Base-by-base conservation (phyloP, 108 stramenopile genomes). In the Stephanodiscus minutulus region DNA sequence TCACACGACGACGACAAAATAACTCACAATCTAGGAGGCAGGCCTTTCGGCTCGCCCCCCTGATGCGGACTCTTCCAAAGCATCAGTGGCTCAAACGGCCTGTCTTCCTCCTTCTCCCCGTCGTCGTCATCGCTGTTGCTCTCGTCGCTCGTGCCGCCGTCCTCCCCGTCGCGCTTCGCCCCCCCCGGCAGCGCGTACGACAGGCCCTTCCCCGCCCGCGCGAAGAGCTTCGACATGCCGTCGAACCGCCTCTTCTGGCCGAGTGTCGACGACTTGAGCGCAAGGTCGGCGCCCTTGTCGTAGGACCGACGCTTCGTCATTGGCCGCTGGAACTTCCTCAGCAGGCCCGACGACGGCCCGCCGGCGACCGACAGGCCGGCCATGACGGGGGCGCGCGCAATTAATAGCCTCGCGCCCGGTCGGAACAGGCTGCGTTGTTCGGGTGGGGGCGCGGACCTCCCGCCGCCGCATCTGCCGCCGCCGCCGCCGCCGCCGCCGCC, bases 1-100 rank as follows among this genome's bases (percentile, higher is more conserved):
- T 20, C 31, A 33, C 31, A 33, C 31, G 31, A 33, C 31, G 31
- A 33, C 31, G 31, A 33, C 31, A 5, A 67, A 60, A 29, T 7
- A 48, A 82, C 90, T 74, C 73, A 88, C 87, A 83, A 56, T 72
- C 43, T 52, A 15, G 82, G 69, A 37, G 91, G 89, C 58, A 96
- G 63, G 12, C 95, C 95, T 68, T 78, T 87, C n/a, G 88, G 65
- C 77, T 90, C 87, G 5, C 88, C 91, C 12, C 88, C 91, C 20
- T 90, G 72, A 61, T 86, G 83, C 24, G 95, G 95, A 85, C 86
- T 88, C 25, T 71, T 75, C 95, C 95, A 96, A 13, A 93, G 69
- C 46, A 69, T 33, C 36, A 96, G 70, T 17, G 95, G 95, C 64
- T 93, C 91, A 70, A 90, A 89, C 10, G 88, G 90, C 53, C 77